Percentiles rank a stretch among this genome's conserved stretches.
phyloP scores from a whole-genome alignment of 805 yeast species.

The Saturnispora hagleri region DNA sequence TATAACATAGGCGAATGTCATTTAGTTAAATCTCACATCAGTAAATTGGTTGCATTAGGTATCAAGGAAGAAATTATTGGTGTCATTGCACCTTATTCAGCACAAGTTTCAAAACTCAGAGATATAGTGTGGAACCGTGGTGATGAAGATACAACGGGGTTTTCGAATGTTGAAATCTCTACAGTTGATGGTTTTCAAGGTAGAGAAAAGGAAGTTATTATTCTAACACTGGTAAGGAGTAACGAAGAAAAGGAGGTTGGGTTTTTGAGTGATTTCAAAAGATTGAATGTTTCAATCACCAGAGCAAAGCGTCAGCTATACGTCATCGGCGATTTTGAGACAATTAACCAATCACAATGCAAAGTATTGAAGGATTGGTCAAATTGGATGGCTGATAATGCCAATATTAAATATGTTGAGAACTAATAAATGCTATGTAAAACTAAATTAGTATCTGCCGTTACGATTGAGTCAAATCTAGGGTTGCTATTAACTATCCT shows the following conservation, averaged over 20 bases:
- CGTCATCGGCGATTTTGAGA: conserved; percentile 79
- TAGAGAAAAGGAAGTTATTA: conserved; percentile 81
- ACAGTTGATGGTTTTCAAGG: conserved; percentile 98
- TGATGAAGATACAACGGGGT: conserved; percentile 5
- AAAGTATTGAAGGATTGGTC: conserved; percentile 58
- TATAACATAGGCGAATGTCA: conserved; percentile 70
- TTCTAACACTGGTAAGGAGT: conserved; percentile 74
- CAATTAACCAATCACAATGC: conserved; percentile 38
- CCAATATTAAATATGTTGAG: conserved; percentile 63
- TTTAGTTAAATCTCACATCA: conserved; percentile 50
- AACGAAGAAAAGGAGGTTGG: conserved; percentile 66
- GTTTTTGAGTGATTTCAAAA: conserved; percentile 65
- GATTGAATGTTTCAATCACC: conserved; percentile 91
- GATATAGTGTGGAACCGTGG: conserved; percentile 28
- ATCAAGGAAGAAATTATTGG: conserved; percentile 58
- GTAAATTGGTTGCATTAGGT: conserved; percentile 41
- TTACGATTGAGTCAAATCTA: conserved; percentile 46
- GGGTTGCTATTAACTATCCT: conserved; percentile 54
- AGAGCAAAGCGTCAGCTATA: conserved; percentile 80
- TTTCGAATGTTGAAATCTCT: conserved; percentile 57
- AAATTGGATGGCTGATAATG: conserved; percentile 55
- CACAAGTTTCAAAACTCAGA: conserved; percentile 65
- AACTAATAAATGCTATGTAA: conserved; percentile 31
- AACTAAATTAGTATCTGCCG: conserved; percentile 48
- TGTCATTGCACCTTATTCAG: conserved; percentile 81